phyloP scores from a whole-genome alignment of 1,284 basidiomycete genomes.

The Tylopilus sp. region DNA sequence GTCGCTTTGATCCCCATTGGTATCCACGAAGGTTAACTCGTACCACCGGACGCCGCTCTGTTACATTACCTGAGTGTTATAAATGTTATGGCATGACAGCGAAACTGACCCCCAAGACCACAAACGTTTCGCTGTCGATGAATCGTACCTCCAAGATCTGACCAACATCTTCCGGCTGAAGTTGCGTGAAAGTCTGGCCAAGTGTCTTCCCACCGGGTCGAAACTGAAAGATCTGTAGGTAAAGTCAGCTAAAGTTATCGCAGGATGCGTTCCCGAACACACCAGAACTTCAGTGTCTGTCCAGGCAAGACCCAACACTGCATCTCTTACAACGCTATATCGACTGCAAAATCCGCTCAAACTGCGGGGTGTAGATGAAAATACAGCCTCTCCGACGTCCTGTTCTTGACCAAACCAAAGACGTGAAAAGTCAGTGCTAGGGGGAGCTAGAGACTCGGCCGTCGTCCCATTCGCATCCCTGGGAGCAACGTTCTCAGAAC shows the following conservation, averaged over 20 bases:
- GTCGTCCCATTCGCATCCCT: background rate
- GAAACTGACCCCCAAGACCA: slow-evolving; percentile 29
- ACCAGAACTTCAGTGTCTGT: slow-evolving; percentile 31
- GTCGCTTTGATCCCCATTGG: slow-evolving; percentile 11
- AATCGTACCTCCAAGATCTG: slow-evolving; percentile 25
- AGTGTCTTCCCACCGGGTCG: slow-evolving; percentile 1
- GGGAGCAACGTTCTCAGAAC: slow-evolving; percentile 37
- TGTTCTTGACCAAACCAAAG: slow-evolving; percentile 28
- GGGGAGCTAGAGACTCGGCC: background rate
- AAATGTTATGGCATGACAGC: background rate
- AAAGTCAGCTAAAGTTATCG: background rate
- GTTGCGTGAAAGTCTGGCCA: slow-evolving; percentile 2
- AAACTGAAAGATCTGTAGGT: slow-evolving; percentile 25
- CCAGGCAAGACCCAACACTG: slow-evolving; percentile 27
- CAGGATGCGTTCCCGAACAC: background rate
- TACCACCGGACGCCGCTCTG: slow-evolving; percentile 27
- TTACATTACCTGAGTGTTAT: slow-evolving; percentile 9
- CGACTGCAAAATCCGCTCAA: slow-evolving; percentile 21
- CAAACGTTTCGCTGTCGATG: slow-evolving; percentile 24
- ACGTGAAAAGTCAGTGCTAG: slow-evolving; percentile 22
- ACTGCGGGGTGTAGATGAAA: slow-evolving; percentile 15
- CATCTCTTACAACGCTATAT: slow-evolving; percentile 26
- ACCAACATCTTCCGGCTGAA: slow-evolving; percentile 21
- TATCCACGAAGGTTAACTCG: slow-evolving; percentile 17
- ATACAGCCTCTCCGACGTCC: slow-evolving; percentile 19